Base-by-base conservation (phyloP, 1,284 basidiomycete genomes). In the Rhizoctonia solani region DNA sequence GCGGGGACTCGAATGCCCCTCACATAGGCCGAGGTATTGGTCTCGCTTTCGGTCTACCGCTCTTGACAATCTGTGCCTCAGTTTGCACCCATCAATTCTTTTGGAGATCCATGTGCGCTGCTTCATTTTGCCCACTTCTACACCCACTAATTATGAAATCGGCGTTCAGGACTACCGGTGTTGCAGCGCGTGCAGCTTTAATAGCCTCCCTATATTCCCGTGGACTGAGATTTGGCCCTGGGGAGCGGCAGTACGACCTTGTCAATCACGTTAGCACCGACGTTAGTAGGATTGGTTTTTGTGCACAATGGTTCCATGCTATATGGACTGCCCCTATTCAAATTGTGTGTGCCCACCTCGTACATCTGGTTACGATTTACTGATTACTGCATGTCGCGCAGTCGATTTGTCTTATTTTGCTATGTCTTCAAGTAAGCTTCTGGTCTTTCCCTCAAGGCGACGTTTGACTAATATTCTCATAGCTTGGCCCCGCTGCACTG, bases 181-280 rank as follows among this genome's bases (percentile, higher is more conserved):
- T 90, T 3, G 79, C 92, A 29, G 81, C 85, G 0, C 83, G 92
- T 49, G 86, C 86, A 0, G 85, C 89, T 0, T 81, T 95, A 47
- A 91, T 90, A 66, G 82, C 84, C 47, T 87, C 87, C 0, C 84
- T 92, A 25, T 94, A 92, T 78, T 85, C 87, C 69, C 85, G 89
- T 29, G 84, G 87, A 1, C 81, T 92, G 8, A 3, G 29, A 16
- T 53, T 53, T n/a, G 27, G 50, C 50, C 50, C 50, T 2, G 50
- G 50, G 27, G 27, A 53, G 23, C n/a, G 34, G 5, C 50, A 53
- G 72, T 85, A 89, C 1, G 84, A 85, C 59, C 81, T 93, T 37
- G 82, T 92, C 55, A 90, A 88, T 71, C 88, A 92, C 74, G 84
- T 92, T 46, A 86, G 84, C 5, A 86, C 85, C 13, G 87, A 90